Evolutionary conservation across 2,329 filamentous ascomycete species (phyloP).

Genomic region (Penicillium crustosum): DNA sequence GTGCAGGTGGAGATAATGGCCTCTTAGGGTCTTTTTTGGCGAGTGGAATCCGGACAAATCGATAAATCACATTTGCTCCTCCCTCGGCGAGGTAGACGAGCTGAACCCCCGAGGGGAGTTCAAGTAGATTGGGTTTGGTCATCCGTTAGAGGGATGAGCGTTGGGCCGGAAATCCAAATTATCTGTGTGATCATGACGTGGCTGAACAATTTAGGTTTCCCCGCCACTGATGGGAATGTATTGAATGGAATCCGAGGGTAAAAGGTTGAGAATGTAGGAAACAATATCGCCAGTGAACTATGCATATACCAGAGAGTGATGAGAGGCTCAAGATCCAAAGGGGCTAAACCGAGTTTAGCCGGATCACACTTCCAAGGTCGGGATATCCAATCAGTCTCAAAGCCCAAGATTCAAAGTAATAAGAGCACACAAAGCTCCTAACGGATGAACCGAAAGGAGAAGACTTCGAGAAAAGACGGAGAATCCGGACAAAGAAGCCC

Average conservation of each 20-base stretch:
- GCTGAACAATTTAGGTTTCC: slow-evolving; percentile 11
- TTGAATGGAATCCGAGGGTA: background rate
- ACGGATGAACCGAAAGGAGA: background rate
- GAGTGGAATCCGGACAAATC: slow-evolving; percentile 46
- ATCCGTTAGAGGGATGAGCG: slow-evolving; percentile 28
- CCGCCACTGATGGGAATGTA: background rate
- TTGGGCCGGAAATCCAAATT: slow-evolving; percentile 9
- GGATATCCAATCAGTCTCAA: background rate
- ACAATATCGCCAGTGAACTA: background rate
- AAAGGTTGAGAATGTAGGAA: background rate
- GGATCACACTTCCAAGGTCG: background rate
- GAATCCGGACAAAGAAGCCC: slow-evolving; percentile 1
- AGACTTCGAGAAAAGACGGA: background rate
- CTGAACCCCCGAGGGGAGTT: slow-evolving; percentile 38
- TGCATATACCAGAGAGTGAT: background rate
- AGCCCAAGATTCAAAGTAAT: background rate
- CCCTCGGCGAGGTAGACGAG: slow-evolving; percentile 62
- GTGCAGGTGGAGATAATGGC: slow-evolving; percentile 14
- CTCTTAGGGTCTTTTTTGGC: slow-evolving; percentile 27
- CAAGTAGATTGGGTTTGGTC: slow-evolving; percentile 33
- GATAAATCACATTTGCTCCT: slow-evolving; percentile 74
- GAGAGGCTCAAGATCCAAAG: background rate
- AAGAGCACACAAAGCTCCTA: background rate
- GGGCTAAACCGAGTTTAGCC: slow-evolving; percentile 1
- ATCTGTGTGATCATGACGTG: slow-evolving; percentile 8